Evolutionary conservation across 805 yeast species (phyloP).

Genomic region (Starmerella vitae): DNA sequence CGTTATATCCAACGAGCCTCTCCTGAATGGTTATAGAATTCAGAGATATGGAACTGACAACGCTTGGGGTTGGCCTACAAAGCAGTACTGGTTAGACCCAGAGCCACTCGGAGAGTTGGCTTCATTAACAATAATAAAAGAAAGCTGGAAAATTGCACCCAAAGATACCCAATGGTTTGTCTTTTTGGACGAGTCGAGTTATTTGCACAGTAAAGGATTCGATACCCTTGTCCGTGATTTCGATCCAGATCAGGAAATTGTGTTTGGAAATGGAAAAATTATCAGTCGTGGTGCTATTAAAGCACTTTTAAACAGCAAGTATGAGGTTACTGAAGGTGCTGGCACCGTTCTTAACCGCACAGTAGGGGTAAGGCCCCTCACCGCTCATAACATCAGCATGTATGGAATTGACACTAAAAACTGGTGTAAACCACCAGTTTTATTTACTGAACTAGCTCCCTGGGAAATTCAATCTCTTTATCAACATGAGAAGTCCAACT

Average conservation of each 20-base stretch:
- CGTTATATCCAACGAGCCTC: constrained; percentile 12
- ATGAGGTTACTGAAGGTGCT: constrained; percentile 1
- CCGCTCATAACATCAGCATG: constrained; percentile 6
- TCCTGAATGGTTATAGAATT: constrained; percentile 21
- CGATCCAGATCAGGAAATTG: constrained; percentile 21
- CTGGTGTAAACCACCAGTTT: constrained; percentile 9
- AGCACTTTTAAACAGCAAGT: constrained; percentile 17
- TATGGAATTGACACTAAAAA: neutral
- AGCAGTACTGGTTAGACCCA: constrained; percentile 5
- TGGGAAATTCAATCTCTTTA: constrained; percentile 14
- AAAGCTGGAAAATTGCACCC: constrained; percentile 25
- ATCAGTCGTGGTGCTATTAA: constrained; percentile 25
- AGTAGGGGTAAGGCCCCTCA: neutral
- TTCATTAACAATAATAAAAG: constrained; percentile 26
- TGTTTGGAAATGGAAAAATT: constrained; percentile 27
- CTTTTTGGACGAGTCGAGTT: constrained; percentile 29
- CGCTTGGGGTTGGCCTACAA: constrained; percentile 18
- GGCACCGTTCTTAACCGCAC: neutral
- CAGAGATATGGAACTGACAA: constrained; percentile 19
- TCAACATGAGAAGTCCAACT: constrained; percentile 7
- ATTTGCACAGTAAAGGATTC: constrained; percentile 24
- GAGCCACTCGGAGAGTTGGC: constrained; percentile 21
- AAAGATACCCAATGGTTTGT: constrained; percentile 27
- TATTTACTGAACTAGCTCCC: constrained; percentile 4
- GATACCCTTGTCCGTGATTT: constrained; percentile 17